Evolutionary conservation across 1,139 yeast genomes (phyloP).

Genomic region (Lodderomyces margitis): DNA sequence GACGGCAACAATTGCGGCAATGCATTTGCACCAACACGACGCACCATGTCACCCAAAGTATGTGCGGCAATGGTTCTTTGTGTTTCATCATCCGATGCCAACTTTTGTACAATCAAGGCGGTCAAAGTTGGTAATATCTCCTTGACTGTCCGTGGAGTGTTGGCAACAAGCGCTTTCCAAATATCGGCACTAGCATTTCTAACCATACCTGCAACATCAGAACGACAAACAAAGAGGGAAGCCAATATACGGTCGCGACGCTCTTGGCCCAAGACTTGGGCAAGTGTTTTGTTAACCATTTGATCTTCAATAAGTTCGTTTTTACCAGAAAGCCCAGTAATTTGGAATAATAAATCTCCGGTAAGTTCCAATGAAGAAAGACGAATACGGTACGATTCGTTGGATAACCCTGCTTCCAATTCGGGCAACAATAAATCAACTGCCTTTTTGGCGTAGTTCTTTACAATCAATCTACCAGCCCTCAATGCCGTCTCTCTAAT

Average conservation of each 20-base stretch:
- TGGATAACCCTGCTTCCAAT: conserved; percentile 85
- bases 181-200: conserved; percentile 91
- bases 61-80: conserved; percentile 90
- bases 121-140: conserved; percentile 87
- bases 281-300: conserved; percentile 64
- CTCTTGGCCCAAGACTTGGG: conserved; percentile 79
- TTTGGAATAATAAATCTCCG: conserved; percentile 94
- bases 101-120: conserved; percentile 71
- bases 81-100: conserved; percentile 76
- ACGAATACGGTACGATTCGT: conserved; percentile 81
- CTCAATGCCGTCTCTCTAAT: conserved; percentile 88
- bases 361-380: conserved; percentile 92
- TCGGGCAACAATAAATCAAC: conserved; percentile 93
- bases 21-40: conserved; percentile 91
- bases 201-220: conserved; percentile 85
- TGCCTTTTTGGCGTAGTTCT: conserved; percentile 89
- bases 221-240: conserved; percentile 85
- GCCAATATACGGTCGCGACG: conserved; percentile 88
- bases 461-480: conserved; percentile 89
- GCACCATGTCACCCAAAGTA: conserved; percentile 91
- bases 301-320: conserved; percentile 67
- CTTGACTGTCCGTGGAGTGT: conserved; percentile 94
- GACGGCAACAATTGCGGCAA: conserved; percentile 84
- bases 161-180: conserved; percentile 95
- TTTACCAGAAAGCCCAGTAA: conserved; percentile 81